These are phyloP conservation scores for Guadua angustifolia DNA, from an alignment of 176 grass and related monocot genomes.

Conservation along the genomic window DNA sequence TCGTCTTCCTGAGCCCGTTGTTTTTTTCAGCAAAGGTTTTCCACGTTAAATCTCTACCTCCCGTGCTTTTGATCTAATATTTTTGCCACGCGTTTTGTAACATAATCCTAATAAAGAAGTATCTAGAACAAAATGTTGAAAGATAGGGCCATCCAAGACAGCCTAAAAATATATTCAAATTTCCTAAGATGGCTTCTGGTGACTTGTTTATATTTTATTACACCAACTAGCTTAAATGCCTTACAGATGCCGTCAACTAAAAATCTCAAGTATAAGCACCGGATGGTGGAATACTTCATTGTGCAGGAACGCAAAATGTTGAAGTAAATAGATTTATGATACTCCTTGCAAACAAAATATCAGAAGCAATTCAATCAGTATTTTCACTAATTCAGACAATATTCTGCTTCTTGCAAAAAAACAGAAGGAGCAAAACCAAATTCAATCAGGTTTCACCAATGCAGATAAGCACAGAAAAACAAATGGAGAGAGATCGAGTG, in stretches of 20 bases:
- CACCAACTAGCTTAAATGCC: not conserved
- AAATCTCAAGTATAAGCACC: not conserved
- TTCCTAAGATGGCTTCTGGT: not conserved
- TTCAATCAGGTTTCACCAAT: slow-evolving; percentile 13
- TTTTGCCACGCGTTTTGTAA: too few relatives aligned
- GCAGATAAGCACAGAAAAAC: slow-evolving; percentile 20
- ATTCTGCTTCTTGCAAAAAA: not conserved
- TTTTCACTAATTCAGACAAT: slow-evolving; percentile 26
- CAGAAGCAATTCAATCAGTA: not conserved
- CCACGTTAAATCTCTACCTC: too few relatives aligned
- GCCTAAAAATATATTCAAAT: not conserved
- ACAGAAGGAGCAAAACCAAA: not conserved
- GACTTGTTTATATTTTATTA: slow-evolving; percentile 25
- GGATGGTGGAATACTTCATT: not conserved
- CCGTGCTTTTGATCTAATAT: too few relatives aligned
- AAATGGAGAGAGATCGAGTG: not conserved
- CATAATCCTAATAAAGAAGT: not conserved
- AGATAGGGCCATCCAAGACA: not conserved
- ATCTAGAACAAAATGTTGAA: not conserved
- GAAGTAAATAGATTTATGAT: slow-evolving; percentile 8
- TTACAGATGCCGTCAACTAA: not conserved
- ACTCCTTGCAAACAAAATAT: slow-evolving; percentile 2
- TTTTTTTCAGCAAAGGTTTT: too few relatives aligned
- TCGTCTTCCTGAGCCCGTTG: too few relatives aligned
- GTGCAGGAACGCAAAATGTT: not conserved